Conservation (phyloP, 2,329 filamentous ascomycete genomes). For the Pezizomycotina sp. region DNA sequence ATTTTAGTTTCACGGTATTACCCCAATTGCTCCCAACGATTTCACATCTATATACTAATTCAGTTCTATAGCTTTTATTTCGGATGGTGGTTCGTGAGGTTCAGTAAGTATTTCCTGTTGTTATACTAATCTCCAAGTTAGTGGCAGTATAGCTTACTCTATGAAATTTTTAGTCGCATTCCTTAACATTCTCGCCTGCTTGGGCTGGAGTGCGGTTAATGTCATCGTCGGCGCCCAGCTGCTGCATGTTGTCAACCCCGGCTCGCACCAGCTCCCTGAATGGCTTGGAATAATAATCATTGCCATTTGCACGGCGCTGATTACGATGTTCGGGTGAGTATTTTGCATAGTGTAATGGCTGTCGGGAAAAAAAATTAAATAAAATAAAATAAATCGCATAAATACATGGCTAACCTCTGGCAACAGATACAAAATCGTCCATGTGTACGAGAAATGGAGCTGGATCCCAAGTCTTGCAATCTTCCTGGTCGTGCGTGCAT, state of each 20-base stretch:
- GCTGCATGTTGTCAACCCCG: constrained; percentile 58
- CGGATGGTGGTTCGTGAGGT: constrained; percentile 52
- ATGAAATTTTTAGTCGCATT: constrained; percentile 39
- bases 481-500: constrained; percentile 55
- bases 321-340: constrained; percentile 64
- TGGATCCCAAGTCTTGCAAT: constrained; percentile 60
- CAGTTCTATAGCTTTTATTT: constrained; percentile 65
- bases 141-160: background rate
- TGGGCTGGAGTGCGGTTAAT: constrained; percentile 65
- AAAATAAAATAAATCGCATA: too few relatives aligned
- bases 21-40: too few relatives aligned
- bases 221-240: constrained; percentile 65
- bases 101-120: constrained; percentile 36
- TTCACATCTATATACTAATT: too few relatives aligned
- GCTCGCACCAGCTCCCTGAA: constrained; percentile 48
- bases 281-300: constrained; percentile 62
- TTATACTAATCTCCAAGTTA: background rate
- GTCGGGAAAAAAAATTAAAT: too few relatives aligned
- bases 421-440: constrained; percentile 60
- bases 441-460: constrained; percentile 57
- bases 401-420: too few relatives aligned
- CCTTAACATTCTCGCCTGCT: constrained; percentile 52
- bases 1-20: too few relatives aligned
- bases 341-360: too few relatives aligned
- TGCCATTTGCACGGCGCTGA: constrained; percentile 46